Percentiles rank a stretch among this genome's conserved stretches.
Evolutionary conservation across 768 basidiomycete genomes (phyloP).

Genomic region (Kwoniella pini): DNA sequence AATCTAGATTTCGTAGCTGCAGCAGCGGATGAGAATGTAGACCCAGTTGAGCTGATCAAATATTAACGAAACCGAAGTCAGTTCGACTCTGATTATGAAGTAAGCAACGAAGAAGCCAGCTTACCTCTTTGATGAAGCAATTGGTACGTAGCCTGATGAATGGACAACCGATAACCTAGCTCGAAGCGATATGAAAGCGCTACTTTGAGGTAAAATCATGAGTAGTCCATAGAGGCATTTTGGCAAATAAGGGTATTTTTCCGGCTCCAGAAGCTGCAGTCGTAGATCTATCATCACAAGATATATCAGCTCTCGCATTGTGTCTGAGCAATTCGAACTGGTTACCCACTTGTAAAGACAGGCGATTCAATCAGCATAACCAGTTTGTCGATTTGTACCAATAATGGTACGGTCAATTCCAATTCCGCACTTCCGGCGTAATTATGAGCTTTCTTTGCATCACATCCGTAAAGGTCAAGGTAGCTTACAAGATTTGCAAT

Average conservation of each 20-base stretch:
- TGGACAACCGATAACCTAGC: constrained; percentile 94
- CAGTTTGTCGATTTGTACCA: constrained; percentile 95
- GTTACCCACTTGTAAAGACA: constrained; percentile 84
- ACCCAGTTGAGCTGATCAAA: neutral
- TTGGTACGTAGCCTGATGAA: constrained; percentile 85
- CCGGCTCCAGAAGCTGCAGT: constrained; percentile 92
- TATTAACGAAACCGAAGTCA: neutral
- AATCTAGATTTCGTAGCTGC: constrained; percentile 70
- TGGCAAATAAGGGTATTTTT: constrained; percentile 92
- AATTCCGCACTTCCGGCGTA: constrained; percentile 98
- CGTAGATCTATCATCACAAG: constrained; percentile 59
- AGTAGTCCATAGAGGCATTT: constrained; percentile 96
- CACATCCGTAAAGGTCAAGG: no score
- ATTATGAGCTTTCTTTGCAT: no score
- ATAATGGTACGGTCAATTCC: constrained; percentile 89
- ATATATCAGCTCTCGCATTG: no score
- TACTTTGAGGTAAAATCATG: constrained; percentile 96
- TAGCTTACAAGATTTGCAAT: constrained; percentile 80
- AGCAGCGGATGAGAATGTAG: constrained; percentile 32
- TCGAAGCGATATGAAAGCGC: constrained; percentile 89
- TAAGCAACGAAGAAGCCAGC: constrained; percentile 38
- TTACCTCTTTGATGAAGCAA: constrained; percentile 79
- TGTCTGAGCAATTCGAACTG: neutral
- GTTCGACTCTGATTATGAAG: neutral
- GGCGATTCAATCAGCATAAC: constrained; percentile 98